Evolutionary conservation across 257 asterid genomes (phyloP), one percentile per base, ranked within the genome.

Genomic region (Solanum etuberosum): DNA sequence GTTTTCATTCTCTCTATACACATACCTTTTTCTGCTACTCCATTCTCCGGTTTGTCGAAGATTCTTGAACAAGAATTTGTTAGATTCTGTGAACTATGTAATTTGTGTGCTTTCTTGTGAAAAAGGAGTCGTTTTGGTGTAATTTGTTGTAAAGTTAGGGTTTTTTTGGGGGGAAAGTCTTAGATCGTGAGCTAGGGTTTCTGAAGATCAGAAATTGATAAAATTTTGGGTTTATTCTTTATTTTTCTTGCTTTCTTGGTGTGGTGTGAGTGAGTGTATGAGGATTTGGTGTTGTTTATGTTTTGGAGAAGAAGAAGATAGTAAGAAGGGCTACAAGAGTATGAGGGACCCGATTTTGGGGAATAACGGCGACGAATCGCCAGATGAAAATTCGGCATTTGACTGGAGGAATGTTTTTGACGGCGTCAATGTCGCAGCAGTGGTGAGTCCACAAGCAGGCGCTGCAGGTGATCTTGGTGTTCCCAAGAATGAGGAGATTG

Each of bases 281-380:
- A 94, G 91, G 95, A 93, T 93, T 92, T 92, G 98, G 95, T 93
- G 96, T 90, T 94, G 92, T 89, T 90, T 89, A 18, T 97, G 98
- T 90, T 95, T 96, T 83, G 96, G 94, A 81, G 94, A 86, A 86
- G 92, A 89, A 86, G 95, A 93, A 67, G 35, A 89, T 61, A 21
- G 11, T 70, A 34, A 76, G 46, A 15, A 32, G 20, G 27, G 74
- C 61, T 6, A 35, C 85, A 61, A 68, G 89, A 86, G 65, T 15
- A 92, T 86, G 93, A 92, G 90, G 88, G 93, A 90, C 73, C 93
- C 80, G 20, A 85, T 86, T 88, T 89, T 86, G 82, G 95, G 92
- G 83, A 90, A 89, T 91, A 93, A 84, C 86, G 68, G 86, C 37
- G 92, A 85, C 76, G 95, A 86, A 29, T 91, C 92, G 94, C 94